Percentiles rank a stretch among this genome's conserved stretches.
phyloP scores from a whole-genome alignment of 768 basidiomycete genomes.

The Lentinula edodes region DNA sequence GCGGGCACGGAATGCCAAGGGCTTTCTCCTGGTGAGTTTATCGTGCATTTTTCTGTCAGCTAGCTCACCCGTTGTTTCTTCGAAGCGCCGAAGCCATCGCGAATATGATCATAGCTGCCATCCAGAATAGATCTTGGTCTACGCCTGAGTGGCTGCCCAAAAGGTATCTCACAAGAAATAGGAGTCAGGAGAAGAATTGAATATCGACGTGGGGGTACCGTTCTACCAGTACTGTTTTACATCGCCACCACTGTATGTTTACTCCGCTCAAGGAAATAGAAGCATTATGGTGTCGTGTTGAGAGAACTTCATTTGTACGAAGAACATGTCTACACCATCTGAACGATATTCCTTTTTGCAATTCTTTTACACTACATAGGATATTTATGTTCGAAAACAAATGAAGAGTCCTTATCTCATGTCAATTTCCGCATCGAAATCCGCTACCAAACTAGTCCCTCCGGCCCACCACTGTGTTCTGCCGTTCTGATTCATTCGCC shows the following conservation, averaged over 20 bases:
- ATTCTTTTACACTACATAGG: not conserved
- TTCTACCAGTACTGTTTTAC: not conserved
- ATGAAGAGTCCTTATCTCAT: not conserved
- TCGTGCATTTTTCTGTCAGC: constrained; percentile 37
- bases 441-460: not conserved
- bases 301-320: too few relatives aligned
- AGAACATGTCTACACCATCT: too few relatives aligned
- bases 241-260: not conserved
- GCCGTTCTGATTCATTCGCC: not conserved
- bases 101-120: constrained; percentile 49
- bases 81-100: constrained; percentile 60
- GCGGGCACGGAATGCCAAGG: constrained; percentile 79
- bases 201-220: not conserved
- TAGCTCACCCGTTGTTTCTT: constrained; percentile 16
- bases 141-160: constrained; percentile 60
- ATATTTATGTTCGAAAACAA: not conserved
- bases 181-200: constrained; percentile 14
- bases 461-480: not conserved
- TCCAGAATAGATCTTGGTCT: constrained; percentile 41
- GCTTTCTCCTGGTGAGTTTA: constrained; percentile 58
- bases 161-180: constrained; percentile 41
- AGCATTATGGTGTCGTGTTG: not conserved
- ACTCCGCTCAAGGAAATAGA: not conserved
- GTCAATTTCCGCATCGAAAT: not conserved
- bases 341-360: too few relatives aligned